A percentile compares a stretch with the other conserved stretches of the same genome.
phyloP scores from a whole-genome alignment of 352 stramenopile genomes.

The Phytopythium sindhum region DNA sequence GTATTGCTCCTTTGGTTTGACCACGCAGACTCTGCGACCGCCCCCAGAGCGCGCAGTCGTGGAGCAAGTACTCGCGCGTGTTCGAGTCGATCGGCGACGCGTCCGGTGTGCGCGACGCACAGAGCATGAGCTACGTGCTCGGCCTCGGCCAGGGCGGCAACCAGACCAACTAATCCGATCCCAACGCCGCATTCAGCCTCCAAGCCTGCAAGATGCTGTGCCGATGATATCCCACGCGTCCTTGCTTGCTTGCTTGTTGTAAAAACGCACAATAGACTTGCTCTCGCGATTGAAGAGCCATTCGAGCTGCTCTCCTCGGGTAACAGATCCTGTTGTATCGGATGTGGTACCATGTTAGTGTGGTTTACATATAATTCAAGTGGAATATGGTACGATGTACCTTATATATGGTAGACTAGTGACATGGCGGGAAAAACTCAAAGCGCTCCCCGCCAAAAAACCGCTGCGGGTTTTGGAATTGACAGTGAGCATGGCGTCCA shows the following conservation, averaged over 20 bases:
- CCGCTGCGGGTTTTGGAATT: neutral
- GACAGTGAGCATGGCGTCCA: conserved; percentile 48
- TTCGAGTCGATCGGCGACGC: conserved; percentile 65
- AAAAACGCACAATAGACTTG: neutral
- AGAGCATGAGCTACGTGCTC: conserved; percentile 88
- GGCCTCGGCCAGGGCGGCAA: conserved; percentile 76
- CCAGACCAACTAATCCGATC: conserved; percentile 50
- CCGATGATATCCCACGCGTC: neutral
- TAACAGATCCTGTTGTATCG: neutral
- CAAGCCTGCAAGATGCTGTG: neutral
- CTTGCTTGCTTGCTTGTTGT: neutral
- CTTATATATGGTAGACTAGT: neutral
- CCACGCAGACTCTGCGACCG: conserved; percentile 50
- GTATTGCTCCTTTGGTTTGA: neutral
- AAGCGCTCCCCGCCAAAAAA: neutral
- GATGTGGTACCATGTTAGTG: neutral
- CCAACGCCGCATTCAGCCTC: neutral
- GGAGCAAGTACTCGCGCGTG: conserved; percentile 72
- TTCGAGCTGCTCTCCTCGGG: too few species aligned
- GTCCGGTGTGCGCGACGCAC: conserved; percentile 74
- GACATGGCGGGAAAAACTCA: conserved; percentile 18
- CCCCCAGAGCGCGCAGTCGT: conserved; percentile 79
- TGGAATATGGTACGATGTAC: neutral
- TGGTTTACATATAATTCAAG: neutral
- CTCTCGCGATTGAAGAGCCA: neutral